These are phyloP conservation scores for Heliamphora exappendiculata DNA, from an alignment of 148 eudicot genomes.

Conservation along the genomic window DNA sequence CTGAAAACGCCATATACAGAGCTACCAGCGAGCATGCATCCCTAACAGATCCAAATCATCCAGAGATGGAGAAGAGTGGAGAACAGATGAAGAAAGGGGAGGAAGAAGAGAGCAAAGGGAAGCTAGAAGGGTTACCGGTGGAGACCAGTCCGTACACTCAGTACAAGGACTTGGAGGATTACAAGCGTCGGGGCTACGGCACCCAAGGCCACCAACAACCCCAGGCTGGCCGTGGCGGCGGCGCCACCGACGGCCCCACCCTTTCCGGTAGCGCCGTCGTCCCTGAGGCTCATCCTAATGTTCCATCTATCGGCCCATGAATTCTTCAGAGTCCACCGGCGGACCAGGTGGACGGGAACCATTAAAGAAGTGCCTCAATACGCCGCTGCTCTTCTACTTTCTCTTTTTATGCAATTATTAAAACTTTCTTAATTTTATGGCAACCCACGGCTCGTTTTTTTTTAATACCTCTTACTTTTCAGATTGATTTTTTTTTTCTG, in stretches of 20 bases:
- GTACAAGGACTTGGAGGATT: slow-evolving; percentile 79
- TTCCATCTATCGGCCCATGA: too few species aligned
- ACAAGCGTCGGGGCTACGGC: slow-evolving; percentile 85
- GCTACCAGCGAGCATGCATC: too few species aligned
- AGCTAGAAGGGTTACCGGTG: slow-evolving; percentile 44
- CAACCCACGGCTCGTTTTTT: too few species aligned
- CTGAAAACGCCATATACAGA: neutral
- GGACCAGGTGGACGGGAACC: too few species aligned
- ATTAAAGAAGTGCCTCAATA: too few species aligned
- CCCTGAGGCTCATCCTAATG: slow-evolving; percentile 6
- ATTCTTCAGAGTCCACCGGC: too few species aligned
- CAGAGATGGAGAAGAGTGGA: slow-evolving; percentile 21
- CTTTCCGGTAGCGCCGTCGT: slow-evolving; percentile 22
- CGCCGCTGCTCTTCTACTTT: too few species aligned
- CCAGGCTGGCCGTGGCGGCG: slow-evolving; percentile 51
- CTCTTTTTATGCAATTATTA: too few species aligned
- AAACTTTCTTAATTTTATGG: too few species aligned
- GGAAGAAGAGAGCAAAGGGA: slow-evolving; percentile 10
- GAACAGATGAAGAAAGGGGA: slow-evolving; percentile 13
- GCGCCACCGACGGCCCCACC: slow-evolving; percentile 77
- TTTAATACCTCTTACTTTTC: too few species aligned
- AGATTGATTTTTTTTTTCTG: too few species aligned
- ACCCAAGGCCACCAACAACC: slow-evolving; percentile 63
- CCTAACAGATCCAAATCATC: neutral
- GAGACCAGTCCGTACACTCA: slow-evolving; percentile 79